Conservation (phyloP, 2,329 filamentous ascomycete species). For the Botrytis pseudocinerea region DNA sequence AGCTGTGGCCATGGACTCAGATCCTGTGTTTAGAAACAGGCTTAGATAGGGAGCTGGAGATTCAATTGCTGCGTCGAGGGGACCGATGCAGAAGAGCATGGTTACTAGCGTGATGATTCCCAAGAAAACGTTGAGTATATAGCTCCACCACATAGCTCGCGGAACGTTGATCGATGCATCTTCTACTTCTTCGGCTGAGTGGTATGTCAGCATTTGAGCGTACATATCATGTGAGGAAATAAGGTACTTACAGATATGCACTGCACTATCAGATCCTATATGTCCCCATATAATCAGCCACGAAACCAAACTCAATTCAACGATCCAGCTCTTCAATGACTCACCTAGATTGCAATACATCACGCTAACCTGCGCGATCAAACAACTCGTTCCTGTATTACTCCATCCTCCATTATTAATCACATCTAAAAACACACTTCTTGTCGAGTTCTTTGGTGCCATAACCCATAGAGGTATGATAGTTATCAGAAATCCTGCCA, state of each 20-base stretch:
- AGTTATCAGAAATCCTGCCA: conserved; percentile 47
- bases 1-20: conserved; percentile 46
- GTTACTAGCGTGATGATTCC: conserved; percentile 45
- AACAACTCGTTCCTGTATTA: conserved; percentile 40
- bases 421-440: conserved; percentile 40
- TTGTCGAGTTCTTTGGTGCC: conserved; percentile 35
- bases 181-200: conserved; percentile 49
- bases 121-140: conserved; percentile 49
- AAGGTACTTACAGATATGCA: conserved; percentile 41
- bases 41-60: conserved; percentile 43
- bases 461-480: conserved; percentile 44
- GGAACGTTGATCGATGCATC: conserved; percentile 51
- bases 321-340: conserved; percentile 26
- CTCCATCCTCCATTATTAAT: conserved; percentile 41
- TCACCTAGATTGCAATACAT: conserved; percentile 38
- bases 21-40: conserved; percentile 49
- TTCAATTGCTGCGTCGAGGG: conserved; percentile 45
- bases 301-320: too few species aligned
- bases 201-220: not conserved
- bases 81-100: conserved; percentile 43
- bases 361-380: conserved; percentile 42
- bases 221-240: not conserved
- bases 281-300: not conserved
- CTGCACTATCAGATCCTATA: conserved; percentile 35
- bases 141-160: conserved; percentile 49